Percentiles rank a stretch among this genome's conserved stretches.
These are phyloP conservation scores for Torulaspora indica DNA, from an alignment of 805 yeast genomes.

Conservation along the genomic window DNA sequence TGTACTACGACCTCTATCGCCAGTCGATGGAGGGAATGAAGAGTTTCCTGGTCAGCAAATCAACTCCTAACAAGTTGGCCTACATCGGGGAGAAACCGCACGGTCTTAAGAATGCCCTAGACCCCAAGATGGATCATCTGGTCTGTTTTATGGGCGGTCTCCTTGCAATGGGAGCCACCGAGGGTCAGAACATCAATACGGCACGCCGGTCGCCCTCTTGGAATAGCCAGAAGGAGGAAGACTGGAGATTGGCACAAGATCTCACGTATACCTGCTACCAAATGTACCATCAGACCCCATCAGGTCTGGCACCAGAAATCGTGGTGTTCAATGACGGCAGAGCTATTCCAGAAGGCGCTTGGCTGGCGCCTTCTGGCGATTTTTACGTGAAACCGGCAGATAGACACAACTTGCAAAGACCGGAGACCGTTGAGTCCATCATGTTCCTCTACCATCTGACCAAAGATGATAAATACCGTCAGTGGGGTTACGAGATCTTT, in stretches of 20 bases:
- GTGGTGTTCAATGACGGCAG: constrained; percentile 65
- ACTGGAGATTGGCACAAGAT: constrained; percentile 66
- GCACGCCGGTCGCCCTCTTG: constrained; percentile 56
- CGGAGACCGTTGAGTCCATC: constrained; percentile 88
- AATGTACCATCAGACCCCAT: constrained; percentile 68
- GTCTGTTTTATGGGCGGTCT: constrained; percentile 91
- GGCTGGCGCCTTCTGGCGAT: constrained; percentile 43
- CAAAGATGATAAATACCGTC: constrained; percentile 72
- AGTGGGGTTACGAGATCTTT: constrained; percentile 88
- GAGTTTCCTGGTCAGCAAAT: constrained; percentile 54
- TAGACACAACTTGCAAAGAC: constrained; percentile 82
- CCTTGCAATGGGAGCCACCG: constrained; percentile 84
- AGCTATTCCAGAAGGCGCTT: constrained; percentile 25
- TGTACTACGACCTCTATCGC: constrained; percentile 70
- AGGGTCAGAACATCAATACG: constrained; percentile 51
- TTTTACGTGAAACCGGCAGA: constrained; percentile 67
- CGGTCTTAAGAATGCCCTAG: constrained; percentile 58
- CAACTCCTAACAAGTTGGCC: constrained; percentile 57
- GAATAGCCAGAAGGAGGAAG: constrained; percentile 54
- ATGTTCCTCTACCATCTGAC: constrained; percentile 77
- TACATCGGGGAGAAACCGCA: constrained; percentile 72
- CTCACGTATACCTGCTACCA: constrained; percentile 76
- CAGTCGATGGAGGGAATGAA: constrained; percentile 75
- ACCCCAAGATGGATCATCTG: constrained; percentile 83
- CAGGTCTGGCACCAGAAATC: constrained; percentile 87